Conservation (phyloP, 2,329 filamentous ascomycete species). For the Aspergillus niger region DNA sequence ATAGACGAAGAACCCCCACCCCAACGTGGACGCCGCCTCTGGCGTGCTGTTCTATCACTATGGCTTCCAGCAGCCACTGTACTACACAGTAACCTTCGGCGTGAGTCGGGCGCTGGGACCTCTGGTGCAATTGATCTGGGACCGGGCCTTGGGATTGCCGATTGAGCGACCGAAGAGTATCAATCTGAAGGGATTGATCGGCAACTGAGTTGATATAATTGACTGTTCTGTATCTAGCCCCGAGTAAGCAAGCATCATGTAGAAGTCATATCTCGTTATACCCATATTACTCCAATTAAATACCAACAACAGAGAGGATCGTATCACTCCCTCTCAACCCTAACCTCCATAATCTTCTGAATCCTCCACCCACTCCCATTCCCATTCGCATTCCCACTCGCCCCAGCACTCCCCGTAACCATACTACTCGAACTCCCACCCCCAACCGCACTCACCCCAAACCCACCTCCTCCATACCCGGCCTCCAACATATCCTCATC, state of each 20-base stretch:
- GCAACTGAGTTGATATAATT: not conserved
- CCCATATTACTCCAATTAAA: not conserved
- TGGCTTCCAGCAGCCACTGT: slow-evolving; percentile 94
- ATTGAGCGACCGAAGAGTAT: slow-evolving; percentile 99
- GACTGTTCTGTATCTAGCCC: not conserved
- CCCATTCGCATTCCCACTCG: not conserved
- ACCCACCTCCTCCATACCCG: not conserved
- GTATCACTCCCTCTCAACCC: slow-evolving; percentile 6
- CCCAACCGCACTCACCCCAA: not conserved
- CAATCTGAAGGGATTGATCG: slow-evolving; percentile 75
- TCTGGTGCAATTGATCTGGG: slow-evolving; percentile 93
- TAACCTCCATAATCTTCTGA: slow-evolving; percentile 8
- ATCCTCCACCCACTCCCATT: not conserved
- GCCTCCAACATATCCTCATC: not conserved
- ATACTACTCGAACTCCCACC: not conserved
- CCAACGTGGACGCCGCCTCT: slow-evolving; percentile 91
- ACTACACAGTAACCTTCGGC: slow-evolving; percentile 77
- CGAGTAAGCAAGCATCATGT: not conserved
- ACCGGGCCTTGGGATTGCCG: slow-evolving; percentile 85
- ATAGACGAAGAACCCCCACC: slow-evolving; percentile 91
- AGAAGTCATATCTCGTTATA: not conserved
- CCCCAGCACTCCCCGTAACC: not conserved
- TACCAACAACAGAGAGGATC: not conserved
- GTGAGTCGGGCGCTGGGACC: slow-evolving; percentile 76
- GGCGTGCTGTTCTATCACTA: slow-evolving; percentile 98